Percentiles rank a stretch among this genome's conserved stretches.
These are phyloP conservation scores for Penicilliopsis zonata DNA, from an alignment of 495 filamentous ascomycete species.

Conservation along the genomic window DNA sequence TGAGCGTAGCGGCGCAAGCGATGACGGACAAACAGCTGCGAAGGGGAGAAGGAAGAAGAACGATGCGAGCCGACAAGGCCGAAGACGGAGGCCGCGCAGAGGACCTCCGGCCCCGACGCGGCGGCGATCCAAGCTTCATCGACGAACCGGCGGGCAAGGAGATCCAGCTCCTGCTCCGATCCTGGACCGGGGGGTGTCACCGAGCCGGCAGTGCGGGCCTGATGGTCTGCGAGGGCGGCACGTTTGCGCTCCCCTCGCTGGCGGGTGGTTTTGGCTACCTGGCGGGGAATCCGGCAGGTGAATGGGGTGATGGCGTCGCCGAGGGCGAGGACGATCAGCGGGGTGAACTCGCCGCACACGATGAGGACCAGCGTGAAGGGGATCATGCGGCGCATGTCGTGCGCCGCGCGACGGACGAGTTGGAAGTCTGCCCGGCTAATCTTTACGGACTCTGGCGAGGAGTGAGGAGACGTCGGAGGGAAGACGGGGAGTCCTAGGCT, in stretches of 20 bases:
- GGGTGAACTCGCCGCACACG: constrained; percentile 75
- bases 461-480: constrained; percentile 20
- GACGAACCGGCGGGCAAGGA: constrained; percentile 13
- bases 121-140: constrained; percentile 7
- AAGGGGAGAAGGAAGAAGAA: constrained; percentile 15
- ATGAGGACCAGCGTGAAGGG: constrained; percentile 61
- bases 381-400: constrained; percentile 65
- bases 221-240: constrained; percentile 12
- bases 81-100: constrained; percentile 30
- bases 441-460: constrained; percentile 10
- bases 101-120: constrained; percentile 13
- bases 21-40: constrained; percentile 26
- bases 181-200: constrained; percentile 5
- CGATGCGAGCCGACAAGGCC: constrained; percentile 33
- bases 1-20: constrained; percentile 29
- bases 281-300: constrained; percentile 69
- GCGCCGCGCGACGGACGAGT: constrained; percentile 46
- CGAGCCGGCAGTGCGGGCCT: constrained; percentile 5
- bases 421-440: constrained; percentile 52
- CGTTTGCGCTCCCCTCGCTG: constrained; percentile 32
- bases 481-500: constrained; percentile 17
- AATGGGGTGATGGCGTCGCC: constrained; percentile 58
- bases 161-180: constrained; percentile 14
- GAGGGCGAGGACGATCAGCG: constrained; percentile 57
- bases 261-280: constrained; percentile 45